Evolutionary conservation across 495 filamentous ascomycete genomes (phyloP).

Genomic region (Trichoderma asperelloides): DNA sequence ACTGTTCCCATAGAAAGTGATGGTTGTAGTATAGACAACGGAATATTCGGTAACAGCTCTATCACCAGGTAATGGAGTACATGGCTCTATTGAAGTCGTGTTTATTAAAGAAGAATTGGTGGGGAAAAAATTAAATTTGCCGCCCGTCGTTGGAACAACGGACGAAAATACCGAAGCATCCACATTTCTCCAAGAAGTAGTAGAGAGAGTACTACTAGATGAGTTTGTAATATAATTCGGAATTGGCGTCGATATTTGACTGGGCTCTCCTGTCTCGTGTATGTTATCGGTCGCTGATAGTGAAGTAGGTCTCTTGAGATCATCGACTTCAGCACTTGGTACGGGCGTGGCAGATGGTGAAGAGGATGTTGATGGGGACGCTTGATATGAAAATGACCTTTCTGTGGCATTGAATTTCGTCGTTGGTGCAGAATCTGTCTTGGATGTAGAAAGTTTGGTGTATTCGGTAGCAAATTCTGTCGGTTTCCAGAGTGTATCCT

Average conservation of each 20-base stretch:
- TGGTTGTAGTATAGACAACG: slow-evolving; percentile 34
- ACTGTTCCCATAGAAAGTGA: slow-evolving; percentile 35
- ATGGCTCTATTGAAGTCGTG: slow-evolving; percentile 9
- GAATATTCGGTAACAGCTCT: slow-evolving; percentile 22
- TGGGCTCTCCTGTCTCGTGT: neutral
- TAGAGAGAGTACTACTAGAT: too few species aligned
- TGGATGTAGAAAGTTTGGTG: neutral
- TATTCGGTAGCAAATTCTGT: neutral
- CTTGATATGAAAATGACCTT: neutral
- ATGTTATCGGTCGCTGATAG: neutral
- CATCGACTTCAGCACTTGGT: neutral
- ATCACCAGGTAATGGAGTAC: neutral
- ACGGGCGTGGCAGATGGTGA: too few species aligned
- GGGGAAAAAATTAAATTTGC: neutral
- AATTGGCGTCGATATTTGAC: neutral
- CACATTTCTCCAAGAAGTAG: neutral
- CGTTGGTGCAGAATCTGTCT: neutral
- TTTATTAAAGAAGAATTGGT: neutral
- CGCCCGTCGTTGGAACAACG: neutral
- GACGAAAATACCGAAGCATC: neutral
- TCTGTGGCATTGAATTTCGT: neutral
- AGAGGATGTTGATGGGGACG: neutral
- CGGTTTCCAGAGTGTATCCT: neutral
- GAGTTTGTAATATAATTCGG: neutral
- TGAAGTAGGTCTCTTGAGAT: neutral